Base-by-base conservation (phyloP, 1,284 basidiomycete genomes). In the Filobasidium uniguttulatum region DNA sequence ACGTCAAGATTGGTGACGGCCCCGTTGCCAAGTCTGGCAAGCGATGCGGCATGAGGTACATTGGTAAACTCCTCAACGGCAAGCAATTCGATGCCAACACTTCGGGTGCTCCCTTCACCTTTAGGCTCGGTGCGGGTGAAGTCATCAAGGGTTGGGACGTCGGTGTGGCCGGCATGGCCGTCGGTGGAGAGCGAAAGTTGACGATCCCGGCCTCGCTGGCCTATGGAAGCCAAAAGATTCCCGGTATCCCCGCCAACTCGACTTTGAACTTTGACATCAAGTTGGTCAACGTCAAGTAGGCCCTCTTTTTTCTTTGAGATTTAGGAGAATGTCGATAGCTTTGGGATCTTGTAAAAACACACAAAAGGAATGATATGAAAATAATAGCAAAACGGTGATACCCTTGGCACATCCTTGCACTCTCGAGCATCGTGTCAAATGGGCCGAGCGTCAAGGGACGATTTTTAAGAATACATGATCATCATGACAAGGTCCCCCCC, bases 71-170 rank as follows among this genome's bases (percentile, higher is more conserved):
- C 41, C 70, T 72, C 57, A 81, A 83, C 64, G 89, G 88, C 59
- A 87, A 84, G 66, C 67, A 83, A 38, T 96, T 96, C 61, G 91
- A 97, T 71, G 74, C 79, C 63, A 94, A 94, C 71, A 81, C 77
- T 55, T 82, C 80, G 64, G 91, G 91, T 59, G 82, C 81, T 65
- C 85, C 89, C 77, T 94, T 96, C 73, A 72, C 73, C 43, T 96
- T 96, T 76, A 78, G 74, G 44, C 76, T 97, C 29, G 93, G 91
- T 49, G 74, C 77, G 54, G 87, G 87, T 37, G 83, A 94, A 65
- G 91, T 96, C 48, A 93, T 96, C 70, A 85, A 85, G 73, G 88
- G 84, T 75, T 94, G 89, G 91, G 90, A 94, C 61, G 75, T 86
- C 60, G 91, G 91, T 48, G 75, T 97, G 53, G 79, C 74, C 50